These are phyloP conservation scores for Globisporangium acanthophoron DNA, from an alignment of 352 stramenopile species.

Conservation along the genomic window DNA sequence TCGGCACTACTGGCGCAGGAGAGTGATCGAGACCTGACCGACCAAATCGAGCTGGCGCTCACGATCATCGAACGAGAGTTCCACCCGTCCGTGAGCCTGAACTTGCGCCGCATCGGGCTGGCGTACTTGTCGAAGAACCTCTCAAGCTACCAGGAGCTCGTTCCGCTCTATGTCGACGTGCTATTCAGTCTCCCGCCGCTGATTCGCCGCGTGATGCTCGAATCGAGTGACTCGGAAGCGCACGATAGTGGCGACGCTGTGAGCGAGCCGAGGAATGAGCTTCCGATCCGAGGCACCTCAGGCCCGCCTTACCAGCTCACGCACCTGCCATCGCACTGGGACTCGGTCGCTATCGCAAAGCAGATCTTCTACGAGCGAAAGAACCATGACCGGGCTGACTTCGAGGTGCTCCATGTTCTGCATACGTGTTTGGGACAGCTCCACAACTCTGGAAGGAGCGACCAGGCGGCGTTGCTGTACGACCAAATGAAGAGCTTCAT, in stretches of 20 bases:
- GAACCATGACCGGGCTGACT: constrained; percentile 20
- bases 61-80: constrained; percentile 77
- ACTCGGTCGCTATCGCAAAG: constrained; percentile 60
- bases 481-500: constrained; percentile 57
- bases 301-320: constrained; percentile 44
- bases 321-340: constrained; percentile 44
- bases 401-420: constrained; percentile 42
- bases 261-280: constrained; percentile 11
- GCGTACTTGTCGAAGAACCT: constrained; percentile 54
- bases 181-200: constrained; percentile 48
- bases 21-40: constrained; percentile 34
- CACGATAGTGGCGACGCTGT: constrained; percentile 1
- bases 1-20: constrained; percentile 11
- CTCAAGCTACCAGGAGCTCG: constrained; percentile 61
- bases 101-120: constrained; percentile 57
- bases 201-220: constrained; percentile 38
- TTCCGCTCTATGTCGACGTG: constrained; percentile 74
- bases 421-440: constrained; percentile 55
- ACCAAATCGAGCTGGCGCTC: constrained; percentile 65
- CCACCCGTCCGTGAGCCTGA: constrained; percentile 40
- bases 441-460: constrained; percentile 4
- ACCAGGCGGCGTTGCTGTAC: constrained; percentile 32
- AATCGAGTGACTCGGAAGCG: background rate
- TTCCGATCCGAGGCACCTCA: constrained; percentile 52
- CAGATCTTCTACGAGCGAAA: constrained; percentile 72